Evolutionary conservation across 2,329 filamentous ascomycete species (phyloP).

Genomic region (Hypoxylon rubiginosum): DNA sequence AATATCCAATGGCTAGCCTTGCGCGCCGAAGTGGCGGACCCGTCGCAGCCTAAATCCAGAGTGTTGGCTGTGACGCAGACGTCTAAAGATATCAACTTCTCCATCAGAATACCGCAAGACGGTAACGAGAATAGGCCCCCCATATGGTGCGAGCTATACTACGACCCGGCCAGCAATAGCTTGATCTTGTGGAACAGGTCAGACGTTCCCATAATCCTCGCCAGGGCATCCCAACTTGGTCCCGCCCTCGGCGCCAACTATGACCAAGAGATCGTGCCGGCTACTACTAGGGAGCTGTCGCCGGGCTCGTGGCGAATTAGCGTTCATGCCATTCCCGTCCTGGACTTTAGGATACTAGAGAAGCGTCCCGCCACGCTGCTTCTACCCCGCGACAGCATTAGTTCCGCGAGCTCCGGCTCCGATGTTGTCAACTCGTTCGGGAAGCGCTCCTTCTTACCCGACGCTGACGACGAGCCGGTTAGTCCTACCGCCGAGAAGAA

Average conservation of each 20-base stretch:
- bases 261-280: conserved; percentile 60
- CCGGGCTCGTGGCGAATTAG: conserved; percentile 71
- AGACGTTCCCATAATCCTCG: conserved; percentile 66
- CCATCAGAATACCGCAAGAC: conserved; percentile 65
- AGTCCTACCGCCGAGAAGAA: conserved; percentile 57
- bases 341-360: conserved; percentile 71
- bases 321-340: conserved; percentile 62
- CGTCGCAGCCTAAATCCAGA: conserved; percentile 66
- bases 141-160: conserved; percentile 72
- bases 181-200: conserved; percentile 69
- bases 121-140: conserved; percentile 61
- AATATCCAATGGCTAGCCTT: conserved; percentile 70
- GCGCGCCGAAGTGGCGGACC: conserved; percentile 65
- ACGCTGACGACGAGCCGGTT: conserved; percentile 55
- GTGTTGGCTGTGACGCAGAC: conserved; percentile 73
- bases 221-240: conserved; percentile 59
- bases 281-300: conserved; percentile 60
- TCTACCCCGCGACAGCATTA: conserved; percentile 48
- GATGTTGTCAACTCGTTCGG: conserved; percentile 60
- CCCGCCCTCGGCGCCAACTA: conserved; percentile 59
- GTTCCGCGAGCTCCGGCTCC: conserved; percentile 48
- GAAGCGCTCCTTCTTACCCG: conserved; percentile 63
- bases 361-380: conserved; percentile 63
- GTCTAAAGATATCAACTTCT: conserved; percentile 71
- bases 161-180: conserved; percentile 70